Conservation (phyloP, 1,284 basidiomycete species). For the Tilletia horrida region DNA sequence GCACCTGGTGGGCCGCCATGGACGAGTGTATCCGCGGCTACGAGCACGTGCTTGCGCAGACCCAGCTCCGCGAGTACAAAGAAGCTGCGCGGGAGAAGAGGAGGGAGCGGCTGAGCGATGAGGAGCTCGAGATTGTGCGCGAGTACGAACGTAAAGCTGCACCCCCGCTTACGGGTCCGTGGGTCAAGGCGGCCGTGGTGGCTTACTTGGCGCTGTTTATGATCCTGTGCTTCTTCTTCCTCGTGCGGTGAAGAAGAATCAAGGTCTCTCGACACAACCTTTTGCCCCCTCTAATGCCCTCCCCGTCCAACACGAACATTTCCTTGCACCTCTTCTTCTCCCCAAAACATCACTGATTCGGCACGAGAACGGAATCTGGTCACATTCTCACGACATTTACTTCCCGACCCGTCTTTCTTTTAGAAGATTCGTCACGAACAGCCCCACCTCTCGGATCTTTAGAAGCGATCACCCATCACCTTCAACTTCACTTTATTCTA, state of each 20-base stretch:
- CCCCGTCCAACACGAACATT: no score
- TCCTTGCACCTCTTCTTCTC: no score
- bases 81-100: neutral
- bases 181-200: slow-evolving; percentile 33
- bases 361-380: no score
- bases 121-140: slow-evolving; percentile 48
- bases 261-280: no score
- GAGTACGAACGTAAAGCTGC: slow-evolving; percentile 31
- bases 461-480: no score
- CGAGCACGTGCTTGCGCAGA: slow-evolving; percentile 51
- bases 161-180: slow-evolving; percentile 44
- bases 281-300: no score
- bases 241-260: neutral
- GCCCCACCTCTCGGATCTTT: no score
- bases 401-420: no score
- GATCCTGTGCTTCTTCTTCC: slow-evolving; percentile 23
- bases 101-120: slow-evolving; percentile 30
- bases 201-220: slow-evolving; percentile 40
- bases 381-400: no score
- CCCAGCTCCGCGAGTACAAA: slow-evolving; percentile 5
- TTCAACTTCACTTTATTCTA: no score
- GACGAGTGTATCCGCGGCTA: slow-evolving; percentile 61
- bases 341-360: no score
- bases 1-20: slow-evolving; percentile 63
- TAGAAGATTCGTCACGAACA: no score